phyloP scores from a whole-genome alignment of 495 filamentous ascomycete species.

The Trichoderma reesei region DNA sequence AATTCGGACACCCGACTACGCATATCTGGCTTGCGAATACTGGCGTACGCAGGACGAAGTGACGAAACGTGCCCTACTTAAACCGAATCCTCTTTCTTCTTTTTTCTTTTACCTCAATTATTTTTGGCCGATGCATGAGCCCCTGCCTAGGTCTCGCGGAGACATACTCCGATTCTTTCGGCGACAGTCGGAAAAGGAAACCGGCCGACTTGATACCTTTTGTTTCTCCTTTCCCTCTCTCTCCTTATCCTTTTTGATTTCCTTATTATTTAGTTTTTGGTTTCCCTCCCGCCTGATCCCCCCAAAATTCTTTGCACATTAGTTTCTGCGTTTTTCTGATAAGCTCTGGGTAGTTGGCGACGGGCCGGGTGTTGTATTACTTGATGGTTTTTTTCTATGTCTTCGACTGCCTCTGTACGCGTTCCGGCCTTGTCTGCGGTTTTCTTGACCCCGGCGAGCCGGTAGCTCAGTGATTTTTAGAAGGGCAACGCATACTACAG shows the following conservation, averaged over 20 bases:
- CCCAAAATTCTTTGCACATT: conserved; percentile 21
- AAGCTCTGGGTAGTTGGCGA: conserved; percentile 10
- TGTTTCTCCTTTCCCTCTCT: background rate
- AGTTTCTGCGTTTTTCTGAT: conserved; percentile 14
- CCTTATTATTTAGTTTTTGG: conserved; percentile 15
- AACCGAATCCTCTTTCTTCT: conserved; percentile 14
- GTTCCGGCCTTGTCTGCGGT: background rate
- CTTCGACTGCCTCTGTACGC: background rate
- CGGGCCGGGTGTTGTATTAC: conserved; percentile 17
- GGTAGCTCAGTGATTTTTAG: conserved; percentile 5
- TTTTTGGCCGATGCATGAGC: conserved; percentile 13
- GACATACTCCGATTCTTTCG: conserved; percentile 1
- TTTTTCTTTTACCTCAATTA: conserved; percentile 18
- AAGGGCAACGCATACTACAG: background rate
- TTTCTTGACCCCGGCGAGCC: background rate
- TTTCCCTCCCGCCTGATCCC: conserved; percentile 14
- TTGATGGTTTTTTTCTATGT: conserved; percentile 7
- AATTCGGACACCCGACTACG: conserved; percentile 5
- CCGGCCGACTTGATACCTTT: conserved; percentile 8
- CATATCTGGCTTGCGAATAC: conserved; percentile 31
- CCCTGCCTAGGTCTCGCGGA: background rate
- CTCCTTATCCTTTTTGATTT: conserved; percentile 14
- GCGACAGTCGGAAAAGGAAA: conserved; percentile 8
- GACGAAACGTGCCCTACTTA: conserved; percentile 38
- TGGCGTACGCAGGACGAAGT: conserved; percentile 45